phyloP scores from a whole-genome alignment of 805 yeast genomes.

The Candida cerambycidarum region DNA sequence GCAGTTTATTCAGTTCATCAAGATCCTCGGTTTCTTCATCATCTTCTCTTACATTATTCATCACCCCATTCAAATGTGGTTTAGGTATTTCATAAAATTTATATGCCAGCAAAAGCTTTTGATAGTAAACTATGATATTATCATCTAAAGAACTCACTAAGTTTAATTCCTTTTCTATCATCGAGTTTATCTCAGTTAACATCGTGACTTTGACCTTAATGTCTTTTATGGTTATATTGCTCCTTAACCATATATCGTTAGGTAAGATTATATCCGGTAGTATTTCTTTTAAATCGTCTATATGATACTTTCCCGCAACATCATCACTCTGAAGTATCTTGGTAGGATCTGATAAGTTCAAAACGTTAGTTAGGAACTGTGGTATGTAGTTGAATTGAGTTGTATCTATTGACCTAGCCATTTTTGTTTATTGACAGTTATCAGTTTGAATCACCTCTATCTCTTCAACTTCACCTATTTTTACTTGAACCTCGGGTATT shows the following conservation, averaged over 20 bases:
- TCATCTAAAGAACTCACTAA: constrained; percentile 23
- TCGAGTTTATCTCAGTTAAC: constrained; percentile 31
- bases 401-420: constrained; percentile 8
- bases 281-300: constrained; percentile 19
- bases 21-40: constrained; percentile 18
- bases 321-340: constrained; percentile 6
- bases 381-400: constrained; percentile 16
- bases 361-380: constrained; percentile 9
- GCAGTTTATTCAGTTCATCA: constrained; percentile 13
- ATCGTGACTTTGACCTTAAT: constrained; percentile 31
- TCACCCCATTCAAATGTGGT: neutral
- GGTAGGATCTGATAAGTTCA: constrained; percentile 12
- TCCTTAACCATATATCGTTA: constrained; percentile 36
- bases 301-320: neutral
- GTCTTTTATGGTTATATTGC: constrained; percentile 30
- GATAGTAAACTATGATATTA: constrained; percentile 26
- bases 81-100: constrained; percentile 28
- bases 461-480: too few relatives aligned
- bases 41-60: constrained; percentile 16
- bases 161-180: constrained; percentile 24
- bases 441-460: too few relatives aligned
- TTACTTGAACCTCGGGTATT: too few relatives aligned
- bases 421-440: neutral
- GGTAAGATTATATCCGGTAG: constrained; percentile 37
- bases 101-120: constrained; percentile 32